Base-by-base conservation (phyloP, 768 basidiomycete genomes). In the Tulasnella sp. region DNA sequence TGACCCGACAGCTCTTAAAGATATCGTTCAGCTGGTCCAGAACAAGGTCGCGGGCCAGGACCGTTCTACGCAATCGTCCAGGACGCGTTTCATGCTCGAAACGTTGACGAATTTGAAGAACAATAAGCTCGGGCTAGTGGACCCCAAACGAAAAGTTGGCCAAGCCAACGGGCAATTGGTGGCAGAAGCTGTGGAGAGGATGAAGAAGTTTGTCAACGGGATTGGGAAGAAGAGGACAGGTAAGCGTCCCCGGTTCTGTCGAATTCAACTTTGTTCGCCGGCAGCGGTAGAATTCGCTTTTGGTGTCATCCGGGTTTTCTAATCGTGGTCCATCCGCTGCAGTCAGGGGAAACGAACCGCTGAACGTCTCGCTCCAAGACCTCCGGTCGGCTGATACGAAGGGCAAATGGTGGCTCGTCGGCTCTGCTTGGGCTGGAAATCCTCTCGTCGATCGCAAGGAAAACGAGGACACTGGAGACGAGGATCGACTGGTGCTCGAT, bases 371-470 rank as follows among this genome's bases (percentile, higher is more conserved):
- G 0, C 86, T 98, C 32, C 87, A 87, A n/a, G 97, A 99, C 84
- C 88, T 99, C 6, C 93, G 89, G 79, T 89, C 90, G 0, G 91
- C 95, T 0, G 90, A 94, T 77, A 92, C 88, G 15, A 93, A 91
- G 82, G 98, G 96, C 5, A 98, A 98, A 85, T 99, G 98, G 98
- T 99, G 98, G 97, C 87, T 98, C 2, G 94, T 98, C 46, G 98
- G 97, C 23, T 95, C 97, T 1, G 97, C 94, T 0, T 99, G 97
- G 97, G 88, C 89, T 42, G 96, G 96, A 2, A 91, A 98, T 81
- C 96, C 98, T 10, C 88, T 98, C 4, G 87, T 91, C 26, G 61
- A 67, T 35, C 61, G 61, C 29, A 26, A 67, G 35, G 29, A 67
- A 29, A 32, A 35, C 29, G 96, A 98, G 20, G 81, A 76, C 32